A percentile compares a stretch with the other conserved stretches of the same genome.
Conservation (phyloP, 2,329 filamentous ascomycete genomes). For the Dryadomyces quercivorus region DNA sequence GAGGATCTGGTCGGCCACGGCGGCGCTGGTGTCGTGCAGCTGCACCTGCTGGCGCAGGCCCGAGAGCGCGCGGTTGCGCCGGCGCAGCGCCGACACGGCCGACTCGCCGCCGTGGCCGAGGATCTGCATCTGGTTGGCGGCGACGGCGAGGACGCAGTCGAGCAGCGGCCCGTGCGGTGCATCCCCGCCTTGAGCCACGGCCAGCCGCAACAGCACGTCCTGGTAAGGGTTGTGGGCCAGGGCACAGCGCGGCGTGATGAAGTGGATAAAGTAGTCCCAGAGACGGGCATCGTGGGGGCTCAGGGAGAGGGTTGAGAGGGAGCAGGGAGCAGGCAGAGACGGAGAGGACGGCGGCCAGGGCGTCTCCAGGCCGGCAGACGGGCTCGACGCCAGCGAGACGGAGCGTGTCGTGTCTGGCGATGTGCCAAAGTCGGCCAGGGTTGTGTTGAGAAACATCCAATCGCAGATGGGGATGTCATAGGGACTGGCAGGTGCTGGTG, state of each 20-base stretch:
- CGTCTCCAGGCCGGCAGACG: not conserved
- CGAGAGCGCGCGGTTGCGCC: not conserved
- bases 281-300: not conserved
- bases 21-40: not conserved
- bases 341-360: not conserved
- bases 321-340: not conserved
- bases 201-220: not conserved
- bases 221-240: not conserved
- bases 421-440: slow-evolving; percentile 2
- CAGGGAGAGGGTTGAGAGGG: not conserved
- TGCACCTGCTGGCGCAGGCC: not conserved
- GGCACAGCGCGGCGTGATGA: not conserved
- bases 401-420: not conserved
- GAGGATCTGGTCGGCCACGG: slow-evolving; percentile 1
- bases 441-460: slow-evolving; percentile 10
- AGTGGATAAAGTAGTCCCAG: not conserved
- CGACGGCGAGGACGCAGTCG: slow-evolving; percentile 17
- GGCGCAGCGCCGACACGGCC: not conserved
- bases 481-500: not conserved
- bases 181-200: not conserved
- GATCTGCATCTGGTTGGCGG: slow-evolving; percentile 14
- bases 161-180: slow-evolving; percentile 7
- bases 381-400: not conserved
- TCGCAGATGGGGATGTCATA: not conserved
- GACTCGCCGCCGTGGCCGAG: slow-evolving; percentile 4